Evolutionary conservation across 75 land plant genomes (phyloP).

Genomic region (Isoetes taiwanensis): DNA sequence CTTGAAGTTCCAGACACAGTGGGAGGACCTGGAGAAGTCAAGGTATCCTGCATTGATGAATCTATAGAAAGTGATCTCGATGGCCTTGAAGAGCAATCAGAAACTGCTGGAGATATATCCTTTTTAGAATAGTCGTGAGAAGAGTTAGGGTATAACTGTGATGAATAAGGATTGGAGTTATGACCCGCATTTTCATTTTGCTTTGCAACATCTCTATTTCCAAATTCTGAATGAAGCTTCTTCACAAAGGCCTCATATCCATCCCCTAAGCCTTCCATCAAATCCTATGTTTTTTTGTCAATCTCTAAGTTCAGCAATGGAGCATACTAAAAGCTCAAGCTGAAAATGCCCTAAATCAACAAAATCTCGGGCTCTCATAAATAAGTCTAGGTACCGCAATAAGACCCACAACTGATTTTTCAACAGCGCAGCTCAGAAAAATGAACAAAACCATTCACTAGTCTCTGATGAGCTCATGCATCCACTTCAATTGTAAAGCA

Average conservation of each 20-base stretch:
- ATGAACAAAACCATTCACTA: too few relatives aligned
- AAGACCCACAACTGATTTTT: too few relatives aligned
- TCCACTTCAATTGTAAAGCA: too few relatives aligned
- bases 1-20: constrained; percentile 1
- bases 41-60: constrained; percentile 48
- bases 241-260: constrained; percentile 41
- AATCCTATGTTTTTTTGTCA: too few relatives aligned
- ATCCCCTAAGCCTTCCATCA: constrained; percentile 36
- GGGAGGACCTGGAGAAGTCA: constrained; percentile 19
- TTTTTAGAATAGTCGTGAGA: constrained; percentile 22
- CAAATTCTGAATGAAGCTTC: constrained; percentile 33
- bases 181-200: not conserved
- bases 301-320: too few relatives aligned
- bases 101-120: constrained; percentile 25
- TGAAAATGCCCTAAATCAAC: too few relatives aligned
- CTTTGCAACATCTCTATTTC: constrained; percentile 12
- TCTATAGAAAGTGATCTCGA: constrained; percentile 22
- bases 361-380: too few relatives aligned
- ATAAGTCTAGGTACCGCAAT: too few relatives aligned
- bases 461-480: too few relatives aligned
- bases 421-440: too few relatives aligned
- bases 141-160: constrained; percentile 23
- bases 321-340: too few relatives aligned
- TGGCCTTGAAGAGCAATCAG: constrained; percentile 25
- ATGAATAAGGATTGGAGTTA: constrained; percentile 18